Conservation (phyloP, 805 yeast genomes). For the Yamadazyma laniorum region DNA sequence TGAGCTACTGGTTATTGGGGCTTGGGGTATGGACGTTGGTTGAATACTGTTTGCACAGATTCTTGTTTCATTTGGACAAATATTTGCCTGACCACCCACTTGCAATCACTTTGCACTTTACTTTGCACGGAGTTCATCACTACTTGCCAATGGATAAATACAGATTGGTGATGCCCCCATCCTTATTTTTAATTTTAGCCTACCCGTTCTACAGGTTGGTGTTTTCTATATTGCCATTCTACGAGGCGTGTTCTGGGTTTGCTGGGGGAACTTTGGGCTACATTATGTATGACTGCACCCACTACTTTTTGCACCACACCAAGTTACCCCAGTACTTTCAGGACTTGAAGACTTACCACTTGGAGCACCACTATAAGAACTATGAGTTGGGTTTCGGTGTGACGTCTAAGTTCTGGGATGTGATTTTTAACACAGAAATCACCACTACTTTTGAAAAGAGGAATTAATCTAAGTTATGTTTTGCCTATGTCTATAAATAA, state of each 20-base stretch:
- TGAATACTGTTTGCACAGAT: conserved; percentile 86
- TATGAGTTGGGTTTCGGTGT: conserved; percentile 97
- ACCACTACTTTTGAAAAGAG: conserved; percentile 48
- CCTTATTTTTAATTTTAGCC: conserved; percentile 68
- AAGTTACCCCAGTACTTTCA: conserved; percentile 75
- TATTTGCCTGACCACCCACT: conserved; percentile 77
- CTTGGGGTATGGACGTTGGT: conserved; percentile 88
- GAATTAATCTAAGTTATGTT: no score
- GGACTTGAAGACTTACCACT: conserved; percentile 81
- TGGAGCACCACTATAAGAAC: conserved; percentile 97
- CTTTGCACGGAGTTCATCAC: conserved; percentile 95
- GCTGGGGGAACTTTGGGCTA: conserved; percentile 97
- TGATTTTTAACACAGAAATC: conserved; percentile 79
- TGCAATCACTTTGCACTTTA: conserved; percentile 80
- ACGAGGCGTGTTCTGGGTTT: conserved; percentile 86
- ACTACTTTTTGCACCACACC: conserved; percentile 89
- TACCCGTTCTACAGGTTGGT: conserved; percentile 81
- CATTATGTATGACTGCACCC: conserved; percentile 88
- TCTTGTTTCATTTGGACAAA: conserved; percentile 87
- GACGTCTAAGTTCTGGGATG: conserved; percentile 92
- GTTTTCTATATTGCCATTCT: conserved; percentile 71
- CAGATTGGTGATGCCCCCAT: conserved; percentile 96
- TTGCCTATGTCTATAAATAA: no score
- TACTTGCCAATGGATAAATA: conserved; percentile 94
- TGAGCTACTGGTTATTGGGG: conserved; percentile 72